These are phyloP conservation scores for Barnettozyma hawaiiensis DNA, from an alignment of 1,139 yeast genomes.

Conservation along the genomic window DNA sequence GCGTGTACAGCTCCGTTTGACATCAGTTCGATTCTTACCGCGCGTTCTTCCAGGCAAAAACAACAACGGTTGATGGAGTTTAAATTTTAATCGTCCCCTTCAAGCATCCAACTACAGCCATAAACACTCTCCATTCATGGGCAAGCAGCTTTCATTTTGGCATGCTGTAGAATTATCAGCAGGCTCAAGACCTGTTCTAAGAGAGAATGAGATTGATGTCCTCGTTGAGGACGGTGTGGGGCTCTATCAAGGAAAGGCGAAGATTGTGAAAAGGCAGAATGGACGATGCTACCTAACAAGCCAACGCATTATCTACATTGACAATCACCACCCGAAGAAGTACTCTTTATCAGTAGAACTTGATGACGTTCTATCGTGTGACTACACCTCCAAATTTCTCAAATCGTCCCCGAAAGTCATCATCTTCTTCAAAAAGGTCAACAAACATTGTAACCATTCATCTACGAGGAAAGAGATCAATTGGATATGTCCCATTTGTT, in stretches of 20 bases:
- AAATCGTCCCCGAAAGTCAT: constrained; percentile 76
- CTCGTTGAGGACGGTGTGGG: constrained; percentile 55
- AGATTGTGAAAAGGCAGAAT: constrained; percentile 56
- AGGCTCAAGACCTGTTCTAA: constrained; percentile 42
- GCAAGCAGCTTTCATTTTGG: constrained; percentile 32
- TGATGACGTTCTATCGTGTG: constrained; percentile 38
- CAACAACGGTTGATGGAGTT: no score
- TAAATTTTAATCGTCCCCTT: not conserved
- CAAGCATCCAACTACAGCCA: not conserved
- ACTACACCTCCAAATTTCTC: constrained; percentile 57
- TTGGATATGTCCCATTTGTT: constrained; percentile 88
- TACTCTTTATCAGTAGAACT: constrained; percentile 49
- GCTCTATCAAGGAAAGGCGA: constrained; percentile 63
- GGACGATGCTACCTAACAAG: constrained; percentile 80
- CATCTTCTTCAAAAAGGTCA: constrained; percentile 29
- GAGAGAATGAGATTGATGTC: constrained; percentile 39
- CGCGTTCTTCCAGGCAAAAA: no score
- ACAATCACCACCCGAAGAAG: constrained; percentile 38
- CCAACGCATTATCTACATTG: constrained; percentile 67
- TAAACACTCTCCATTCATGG: constrained; percentile 10
- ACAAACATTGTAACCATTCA: constrained; percentile 10
- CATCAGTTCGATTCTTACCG: not conserved
- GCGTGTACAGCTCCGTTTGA: not conserved
- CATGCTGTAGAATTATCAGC: constrained; percentile 39
- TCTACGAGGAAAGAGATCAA: constrained; percentile 4